Conservation (phyloP, 495 filamentous ascomycete species). For the Glutinoglossum americanum region DNA sequence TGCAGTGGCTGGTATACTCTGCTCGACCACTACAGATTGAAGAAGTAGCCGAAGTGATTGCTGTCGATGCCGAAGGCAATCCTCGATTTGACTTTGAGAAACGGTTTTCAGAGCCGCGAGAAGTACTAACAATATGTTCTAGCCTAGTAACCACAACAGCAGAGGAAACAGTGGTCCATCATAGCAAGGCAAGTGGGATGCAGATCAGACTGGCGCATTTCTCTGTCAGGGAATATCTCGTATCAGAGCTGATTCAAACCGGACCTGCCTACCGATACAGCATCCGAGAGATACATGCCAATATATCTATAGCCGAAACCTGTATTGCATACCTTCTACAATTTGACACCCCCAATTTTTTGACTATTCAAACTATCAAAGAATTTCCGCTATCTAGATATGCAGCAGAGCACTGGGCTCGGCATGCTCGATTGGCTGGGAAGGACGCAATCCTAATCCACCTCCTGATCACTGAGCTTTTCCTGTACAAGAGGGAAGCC, state of each 20-base stretch:
- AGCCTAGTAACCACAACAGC: slow-evolving; percentile 6
- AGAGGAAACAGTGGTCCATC: neutral
- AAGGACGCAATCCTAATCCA: neutral
- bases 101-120: slow-evolving; percentile 2
- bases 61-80: slow-evolving; percentile 1
- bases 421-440: neutral
- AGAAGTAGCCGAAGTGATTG: slow-evolving; percentile 8
- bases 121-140: slow-evolving; percentile 7
- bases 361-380: neutral
- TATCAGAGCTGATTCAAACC: slow-evolving; percentile 6
- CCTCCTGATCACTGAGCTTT: neutral
- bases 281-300: neutral
- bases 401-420: neutral
- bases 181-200: neutral
- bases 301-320: neutral
- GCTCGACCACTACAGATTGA: slow-evolving; percentile 4
- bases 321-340: slow-evolving; percentile 1
- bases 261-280: neutral
- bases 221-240: slow-evolving; percentile 13
- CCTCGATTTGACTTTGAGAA: slow-evolving; percentile 4
- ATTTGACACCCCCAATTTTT: neutral
- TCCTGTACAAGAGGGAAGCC: neutral
- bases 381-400: neutral
- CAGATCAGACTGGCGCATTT: slow-evolving; percentile 11
- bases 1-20: slow-evolving; percentile 10